Evolutionary conservation across 495 filamentous ascomycete species (phyloP), one percentile per base, ranked within the genome.

Genomic region (Tuber borchii): DNA sequence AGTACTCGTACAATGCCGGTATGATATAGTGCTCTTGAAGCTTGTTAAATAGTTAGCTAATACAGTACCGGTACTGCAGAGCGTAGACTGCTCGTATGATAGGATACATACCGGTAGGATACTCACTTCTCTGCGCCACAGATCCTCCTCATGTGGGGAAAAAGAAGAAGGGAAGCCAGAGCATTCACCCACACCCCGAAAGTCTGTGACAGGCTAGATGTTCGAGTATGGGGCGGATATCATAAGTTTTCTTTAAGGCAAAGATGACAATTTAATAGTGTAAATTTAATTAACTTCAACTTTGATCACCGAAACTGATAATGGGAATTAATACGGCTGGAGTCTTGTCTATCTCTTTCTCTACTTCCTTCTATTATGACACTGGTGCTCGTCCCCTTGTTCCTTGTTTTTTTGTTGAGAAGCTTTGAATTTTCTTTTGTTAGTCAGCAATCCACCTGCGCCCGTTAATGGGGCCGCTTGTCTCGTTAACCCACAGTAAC

Each of bases 71-170:
- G 34, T 40, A 40, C 39, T 40, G 39, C 5, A 40, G 39, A 40
- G 39, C 3, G 39, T 40, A 40, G 39, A 40, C 39, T 40, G 9
- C 56, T 7, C 26, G 26, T 34, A n/a, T n/a, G n/a, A n/a, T n/a
- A n/a, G n/a, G n/a, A n/a, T n/a, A n/a, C n/a, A n/a, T n/a, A n/a
- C n/a, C n/a, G n/a, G n/a, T n/a, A 6, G 12, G 26, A 65, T 34
- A 16, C 26, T 10, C 5, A 78, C 37, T 40, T 56, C 56, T 79
- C 80, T 8, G 48, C 69, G 14, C 74, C 80, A n/a, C n/a, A n/a
- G n/a, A n/a, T n/a, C n/a, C n/a, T 70, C 71, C 17, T 72, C 72
- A 44, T 70, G 76, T 40, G 26, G 19, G 42, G 26, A 34, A 19
- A 48, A 48, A 4, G 7, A 7, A 48, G 20, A 20, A 48, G 20